Conservation (phyloP, 192 early-diverging fungal genomes). For the Backusella parvicylindrica region DNA sequence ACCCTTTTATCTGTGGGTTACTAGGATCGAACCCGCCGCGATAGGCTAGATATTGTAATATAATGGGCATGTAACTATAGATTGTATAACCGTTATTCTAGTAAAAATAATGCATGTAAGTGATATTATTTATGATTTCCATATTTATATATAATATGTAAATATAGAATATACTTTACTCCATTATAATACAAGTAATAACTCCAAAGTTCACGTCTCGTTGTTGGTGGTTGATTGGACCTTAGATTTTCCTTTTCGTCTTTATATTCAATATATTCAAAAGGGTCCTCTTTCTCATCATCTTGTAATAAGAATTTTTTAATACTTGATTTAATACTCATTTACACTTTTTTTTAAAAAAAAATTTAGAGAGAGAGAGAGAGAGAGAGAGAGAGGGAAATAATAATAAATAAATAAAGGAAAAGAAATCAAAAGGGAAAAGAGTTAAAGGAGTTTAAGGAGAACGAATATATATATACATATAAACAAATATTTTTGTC, state of each 20-base stretch:
- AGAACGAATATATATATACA: not conserved
- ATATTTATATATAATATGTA: not conserved
- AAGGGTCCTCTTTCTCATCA: not conserved
- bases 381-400: too few species aligned
- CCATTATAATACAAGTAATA: conserved; percentile 38
- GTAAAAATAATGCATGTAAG: not conserved
- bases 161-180: not conserved
- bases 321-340: not conserved
- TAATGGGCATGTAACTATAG: conserved; percentile 6
- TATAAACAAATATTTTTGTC: not conserved
- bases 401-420: not conserved
- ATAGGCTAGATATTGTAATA: conserved; percentile 11
- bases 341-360: not conserved
- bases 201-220: conserved; percentile 22
- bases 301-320: not conserved
- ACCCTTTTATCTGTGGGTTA: not conserved
- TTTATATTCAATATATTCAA: conserved; percentile 9
- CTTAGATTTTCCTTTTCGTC: not conserved
- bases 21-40: conserved; percentile 8
- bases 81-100: conserved; percentile 19
- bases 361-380: not conserved
- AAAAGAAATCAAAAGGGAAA: not conserved
- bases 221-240: conserved; percentile 18
- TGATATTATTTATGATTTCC: not conserved
- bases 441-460: not conserved